A percentile compares a stretch with the other conserved stretches of the same genome.
Conservation (phyloP, 2,329 filamentous ascomycete genomes). For the Calonectria pauciramosa region DNA sequence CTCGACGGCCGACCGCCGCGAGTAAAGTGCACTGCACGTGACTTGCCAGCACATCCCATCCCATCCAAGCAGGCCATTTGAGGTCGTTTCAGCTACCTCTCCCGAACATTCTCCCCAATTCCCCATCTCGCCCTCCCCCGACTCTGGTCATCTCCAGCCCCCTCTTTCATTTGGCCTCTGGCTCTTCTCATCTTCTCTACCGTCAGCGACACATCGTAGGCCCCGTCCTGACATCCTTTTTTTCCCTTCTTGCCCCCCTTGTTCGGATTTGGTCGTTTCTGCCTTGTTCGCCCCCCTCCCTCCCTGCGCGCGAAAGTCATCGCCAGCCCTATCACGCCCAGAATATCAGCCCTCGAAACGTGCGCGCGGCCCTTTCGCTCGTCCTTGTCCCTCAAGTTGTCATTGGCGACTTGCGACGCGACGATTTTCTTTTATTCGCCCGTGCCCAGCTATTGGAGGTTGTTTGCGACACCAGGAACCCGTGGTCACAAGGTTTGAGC, state of each 20-base stretch:
- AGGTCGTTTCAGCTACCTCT: slow-evolving; percentile 43
- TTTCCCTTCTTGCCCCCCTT: slow-evolving; percentile 21
- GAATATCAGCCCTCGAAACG: slow-evolving; percentile 30
- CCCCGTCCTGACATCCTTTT: slow-evolving; percentile 32
- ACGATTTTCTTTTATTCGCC: slow-evolving; percentile 22
- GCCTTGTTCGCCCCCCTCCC: slow-evolving; percentile 25
- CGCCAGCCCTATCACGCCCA: not conserved
- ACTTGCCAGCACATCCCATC: slow-evolving; percentile 32
- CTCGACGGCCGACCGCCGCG: slow-evolving; percentile 10
- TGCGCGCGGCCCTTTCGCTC: slow-evolving; percentile 25
- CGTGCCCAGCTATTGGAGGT: slow-evolving; percentile 32
- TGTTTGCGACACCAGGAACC: slow-evolving; percentile 41
- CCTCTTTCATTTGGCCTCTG: slow-evolving; percentile 35
- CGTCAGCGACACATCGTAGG: slow-evolving; percentile 37
- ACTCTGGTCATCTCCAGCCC: slow-evolving; percentile 40
- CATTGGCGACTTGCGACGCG: slow-evolving; percentile 37
- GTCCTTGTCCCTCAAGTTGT: slow-evolving; percentile 25
- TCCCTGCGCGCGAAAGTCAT: slow-evolving; percentile 37
- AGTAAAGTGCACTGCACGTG: slow-evolving; percentile 25
- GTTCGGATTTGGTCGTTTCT: slow-evolving; percentile 36
- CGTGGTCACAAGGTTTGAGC: slow-evolving; percentile 53
- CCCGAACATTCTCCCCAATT: slow-evolving; percentile 39
- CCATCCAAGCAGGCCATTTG: slow-evolving; percentile 30
- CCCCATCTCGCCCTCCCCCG: slow-evolving; percentile 21
- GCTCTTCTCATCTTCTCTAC: slow-evolving; percentile 40